A percentile compares a stretch with the other conserved stretches of the same genome.
phyloP scores from a whole-genome alignment of 2,329 filamentous ascomycete genomes.

The Fusarium sp. region DNA sequence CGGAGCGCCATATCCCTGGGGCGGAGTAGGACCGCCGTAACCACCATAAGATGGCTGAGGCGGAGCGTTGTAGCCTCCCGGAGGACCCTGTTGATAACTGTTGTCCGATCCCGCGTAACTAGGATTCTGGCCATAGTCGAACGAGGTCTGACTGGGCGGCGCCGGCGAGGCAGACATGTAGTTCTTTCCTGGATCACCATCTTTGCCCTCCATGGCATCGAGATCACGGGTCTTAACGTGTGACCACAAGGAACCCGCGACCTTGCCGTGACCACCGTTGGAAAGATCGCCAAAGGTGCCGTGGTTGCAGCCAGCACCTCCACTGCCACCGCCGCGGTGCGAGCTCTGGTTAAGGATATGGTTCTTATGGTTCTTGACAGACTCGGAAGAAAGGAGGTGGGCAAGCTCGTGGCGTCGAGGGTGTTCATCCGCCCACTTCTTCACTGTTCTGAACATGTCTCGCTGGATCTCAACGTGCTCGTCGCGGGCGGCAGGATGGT shows the following conservation, averaged over 20 bases:
- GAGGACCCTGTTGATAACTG: slow-evolving; percentile 40
- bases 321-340: slow-evolving; percentile 47
- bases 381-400: slow-evolving; percentile 82
- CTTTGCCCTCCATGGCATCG: slow-evolving; percentile 64
- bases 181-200: slow-evolving; percentile 54
- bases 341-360: slow-evolving; percentile 66
- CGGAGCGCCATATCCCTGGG: slow-evolving; percentile 45
- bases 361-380: slow-evolving; percentile 86
- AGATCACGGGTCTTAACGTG: slow-evolving; percentile 71
- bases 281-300: slow-evolving; percentile 58
- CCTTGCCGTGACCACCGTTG: slow-evolving; percentile 67
- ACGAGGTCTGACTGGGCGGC: slow-evolving; percentile 50
- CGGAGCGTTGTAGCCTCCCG: slow-evolving; percentile 41
- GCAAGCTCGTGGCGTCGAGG: slow-evolving; percentile 77
- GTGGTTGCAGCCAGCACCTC: slow-evolving; percentile 54
- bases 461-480: slow-evolving; percentile 82
- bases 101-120: slow-evolving; percentile 44
- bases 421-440: slow-evolving; percentile 81
- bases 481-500: slow-evolving; percentile 88
- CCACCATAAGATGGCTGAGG: slow-evolving; percentile 51
- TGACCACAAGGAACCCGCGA: slow-evolving; percentile 70
- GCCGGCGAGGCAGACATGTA: slow-evolving; percentile 57
- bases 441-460: slow-evolving; percentile 89
- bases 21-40: slow-evolving; percentile 49
- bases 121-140: slow-evolving; percentile 57